These are phyloP conservation scores for Neonectria hederae DNA, from an alignment of 2,329 filamentous ascomycete genomes.

Conservation along the genomic window DNA sequence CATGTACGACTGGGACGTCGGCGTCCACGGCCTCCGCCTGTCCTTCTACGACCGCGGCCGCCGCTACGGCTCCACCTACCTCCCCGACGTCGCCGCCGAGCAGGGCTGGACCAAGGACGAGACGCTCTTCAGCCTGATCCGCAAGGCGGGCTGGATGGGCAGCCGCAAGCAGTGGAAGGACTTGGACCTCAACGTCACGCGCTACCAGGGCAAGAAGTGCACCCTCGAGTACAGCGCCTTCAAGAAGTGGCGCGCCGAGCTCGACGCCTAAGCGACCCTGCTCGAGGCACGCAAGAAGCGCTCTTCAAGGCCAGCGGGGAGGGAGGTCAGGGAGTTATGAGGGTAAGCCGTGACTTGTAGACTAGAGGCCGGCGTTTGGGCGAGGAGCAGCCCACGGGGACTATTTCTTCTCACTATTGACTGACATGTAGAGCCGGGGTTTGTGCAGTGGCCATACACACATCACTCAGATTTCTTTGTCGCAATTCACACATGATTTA, in stretches of 20 bases:
- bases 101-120: conserved; percentile 97
- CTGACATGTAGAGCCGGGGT: conserved; percentile 32
- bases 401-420: conserved; percentile 21
- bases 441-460: conserved; percentile 21
- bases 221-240: conserved; percentile 77
- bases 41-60: conserved; percentile 79
- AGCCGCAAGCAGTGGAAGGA: conserved; percentile 82
- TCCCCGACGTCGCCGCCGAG: conserved; percentile 90
- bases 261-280: conserved; percentile 45
- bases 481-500: conserved; percentile 26
- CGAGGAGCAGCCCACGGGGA: conserved; percentile 18
- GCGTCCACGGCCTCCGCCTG: conserved; percentile 87
- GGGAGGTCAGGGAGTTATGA: conserved; percentile 4
- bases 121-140: conserved; percentile 87
- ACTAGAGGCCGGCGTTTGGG: conserved; percentile 42
- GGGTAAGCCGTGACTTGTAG: conserved; percentile 41
- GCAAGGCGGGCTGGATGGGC: conserved; percentile 92
- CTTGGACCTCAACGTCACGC: conserved; percentile 79
- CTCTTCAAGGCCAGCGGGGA: neutral
- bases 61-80: conserved; percentile 85
- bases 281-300: neutral
- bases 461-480: conserved; percentile 21
- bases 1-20: conserved; percentile 85
- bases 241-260: conserved; percentile 82
- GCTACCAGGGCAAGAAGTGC: conserved; percentile 87